Evolutionary conservation across 768 basidiomycete species (phyloP).

Genomic region (Mrakia frigida): DNA sequence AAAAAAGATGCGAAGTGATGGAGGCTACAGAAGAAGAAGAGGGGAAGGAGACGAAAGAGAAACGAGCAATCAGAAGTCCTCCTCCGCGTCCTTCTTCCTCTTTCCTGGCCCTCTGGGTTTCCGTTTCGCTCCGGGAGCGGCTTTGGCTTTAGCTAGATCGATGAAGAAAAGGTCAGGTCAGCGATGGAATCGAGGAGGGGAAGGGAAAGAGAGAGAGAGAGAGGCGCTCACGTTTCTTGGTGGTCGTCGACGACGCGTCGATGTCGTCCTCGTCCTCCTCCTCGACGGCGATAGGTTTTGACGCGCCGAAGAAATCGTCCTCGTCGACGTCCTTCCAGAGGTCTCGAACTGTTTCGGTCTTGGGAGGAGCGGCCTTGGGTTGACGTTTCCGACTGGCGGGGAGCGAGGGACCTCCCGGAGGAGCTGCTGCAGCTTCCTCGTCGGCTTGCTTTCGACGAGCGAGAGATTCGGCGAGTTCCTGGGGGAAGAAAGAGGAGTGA

Average conservation of each 20-base stretch:
- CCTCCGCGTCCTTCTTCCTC: neutral
- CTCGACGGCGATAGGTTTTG: slow-evolving; percentile 8
- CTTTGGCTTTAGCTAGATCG: neutral
- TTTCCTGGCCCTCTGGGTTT: neutral
- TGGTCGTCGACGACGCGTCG: neutral
- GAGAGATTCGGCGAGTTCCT: slow-evolving; percentile 27
- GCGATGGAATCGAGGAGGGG: neutral
- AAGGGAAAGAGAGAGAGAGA: too few relatives aligned
- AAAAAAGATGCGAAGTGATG: too few relatives aligned
- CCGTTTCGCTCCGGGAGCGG: neutral
- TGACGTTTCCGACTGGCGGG: neutral
- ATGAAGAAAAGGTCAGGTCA: neutral
- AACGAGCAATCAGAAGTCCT: neutral
- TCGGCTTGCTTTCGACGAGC: slow-evolving; percentile 27
- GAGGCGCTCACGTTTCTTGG: slow-evolving; percentile 2
- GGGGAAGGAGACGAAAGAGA: neutral
- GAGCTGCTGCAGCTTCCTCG: slow-evolving; percentile 16
- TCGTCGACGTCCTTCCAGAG: slow-evolving; percentile 31
- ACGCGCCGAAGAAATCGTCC: slow-evolving; percentile 30
- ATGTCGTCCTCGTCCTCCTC: slow-evolving; percentile 24
- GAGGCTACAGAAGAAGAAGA: neutral
- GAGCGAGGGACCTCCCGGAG: neutral
- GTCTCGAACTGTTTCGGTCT: neutral
- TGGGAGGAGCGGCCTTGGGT: slow-evolving; percentile 1
- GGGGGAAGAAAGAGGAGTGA: neutral